Evolutionary conservation across 2,329 filamentous ascomycete genomes (phyloP), one percentile per base, ranked within the genome.

Genomic region (Colletotrichum paranaense): DNA sequence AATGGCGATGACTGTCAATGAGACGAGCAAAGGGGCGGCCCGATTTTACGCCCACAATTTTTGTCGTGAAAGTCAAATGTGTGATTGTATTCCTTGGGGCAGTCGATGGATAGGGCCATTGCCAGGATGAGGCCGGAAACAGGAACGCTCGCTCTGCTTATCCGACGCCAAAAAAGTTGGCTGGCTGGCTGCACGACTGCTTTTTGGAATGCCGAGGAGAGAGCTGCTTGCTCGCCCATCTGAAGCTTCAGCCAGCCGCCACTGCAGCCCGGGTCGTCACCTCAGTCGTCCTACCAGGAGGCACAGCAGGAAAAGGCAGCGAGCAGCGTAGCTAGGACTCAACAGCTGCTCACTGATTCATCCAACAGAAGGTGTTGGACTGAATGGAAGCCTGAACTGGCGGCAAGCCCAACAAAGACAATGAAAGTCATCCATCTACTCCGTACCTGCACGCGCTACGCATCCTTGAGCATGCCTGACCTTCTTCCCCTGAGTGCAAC

Each of bases 61-160:
- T 65, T 58, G 32, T 73, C 62, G 71, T 62, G 62, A 73, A 73
- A 65, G 67, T 70, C 70, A 65, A 73, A 65, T 70, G 62, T 26
- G 70, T 73, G 71, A 73, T 62, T 68, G 62, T 55, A 53, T 66
- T 59, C 53, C 66, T 49, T 24, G 67, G 60, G 67, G 38, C 68
- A 70, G 62, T 56, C 52, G 62, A 62, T 65, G 28, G 67, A 53
- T 64, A 73, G 60, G 67, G 26, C 38, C 56, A 46, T 24, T 38
- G 67, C 67, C 56, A 62, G 49, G 62, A 62, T 66, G 67, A 73
- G 67, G 67, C 62, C 71, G 67, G 71, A 62, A 53, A 70, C 26
- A 73, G 60, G 32, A 62, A 52, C 68, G 73, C 72, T 77, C 60
- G 65, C 76, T 74, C 74, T 78, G 76, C 76, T 78, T 77, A 76